Evolutionary conservation across 345 rosid genomes (phyloP), one percentile per base, ranked within the genome.

Genomic region (Euphorbia peplus): DNA sequence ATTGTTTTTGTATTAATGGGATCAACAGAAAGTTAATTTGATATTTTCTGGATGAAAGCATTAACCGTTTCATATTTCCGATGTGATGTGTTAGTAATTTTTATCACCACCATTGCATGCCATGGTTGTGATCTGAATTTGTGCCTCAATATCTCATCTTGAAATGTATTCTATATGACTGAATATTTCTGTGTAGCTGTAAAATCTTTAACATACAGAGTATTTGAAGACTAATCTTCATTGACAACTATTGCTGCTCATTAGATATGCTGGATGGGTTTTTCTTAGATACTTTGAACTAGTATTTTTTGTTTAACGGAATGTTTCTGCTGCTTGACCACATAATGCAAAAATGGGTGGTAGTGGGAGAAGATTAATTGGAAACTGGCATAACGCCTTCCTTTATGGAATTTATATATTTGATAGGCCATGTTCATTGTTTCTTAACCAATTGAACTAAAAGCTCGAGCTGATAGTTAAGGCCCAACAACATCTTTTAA

Each of bases 281-380:
- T 41, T 69, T 24, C 46, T 39, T 21, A 42, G 13, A 55, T 25
- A 69, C n/a, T 65, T 44, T 60, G 62, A 47, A 48, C 50, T 51
- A 1, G 26, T 60, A 7, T 24, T 9, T 55, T 68, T 41, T 28
- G 42, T 19, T 46, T 47, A 54, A 64, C 53, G 39, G 26, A 30
- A 22, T 32, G 59, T 16, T 25, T 53, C 16, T 41, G 13, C 30
- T 53, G 11, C 25, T 42, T 56, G 25, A 12, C 35, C 22, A 26
- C 18, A 18, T 37, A 54, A 18, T 21, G 25, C 25, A 42, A 54
- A 15, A 67, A 18, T 67, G 22, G 18, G 26, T 56, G 39, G 22
- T 57, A 28, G 42, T 12, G 12, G 41, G 64, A 44, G 37, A 39
- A 39, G 24, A 14, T 67, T 7, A 42, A 28, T 51, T 30, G 26